Percentiles rank a stretch among this genome's conserved stretches.
These are phyloP conservation scores for Fusarium avenaceum DNA, from an alignment of 2,329 filamentous ascomycete species.

Conservation along the genomic window DNA sequence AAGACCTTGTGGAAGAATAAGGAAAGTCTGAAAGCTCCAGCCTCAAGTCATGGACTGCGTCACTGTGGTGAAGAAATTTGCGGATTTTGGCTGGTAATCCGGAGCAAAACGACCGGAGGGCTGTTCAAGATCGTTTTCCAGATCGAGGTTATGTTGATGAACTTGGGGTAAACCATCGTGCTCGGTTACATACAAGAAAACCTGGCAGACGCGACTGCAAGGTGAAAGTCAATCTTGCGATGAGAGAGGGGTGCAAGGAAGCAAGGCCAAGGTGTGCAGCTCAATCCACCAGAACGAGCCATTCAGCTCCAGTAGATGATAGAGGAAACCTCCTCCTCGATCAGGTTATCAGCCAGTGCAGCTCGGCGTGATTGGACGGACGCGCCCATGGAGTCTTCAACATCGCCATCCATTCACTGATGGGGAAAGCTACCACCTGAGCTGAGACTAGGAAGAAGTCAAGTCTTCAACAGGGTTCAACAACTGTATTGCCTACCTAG, in stretches of 20 bases:
- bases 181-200: conserved; percentile 22
- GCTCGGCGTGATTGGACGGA: conserved; percentile 22
- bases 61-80: conserved; percentile 5
- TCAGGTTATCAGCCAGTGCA: conserved; percentile 25
- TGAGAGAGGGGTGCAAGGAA: conserved; percentile 28
- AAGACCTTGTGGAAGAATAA: conserved; percentile 25
- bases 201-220: conserved; percentile 25
- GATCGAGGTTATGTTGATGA: conserved; percentile 13
- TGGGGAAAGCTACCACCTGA: conserved; percentile 23
- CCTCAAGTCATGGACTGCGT: conserved; percentile 21
- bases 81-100: conserved; percentile 24
- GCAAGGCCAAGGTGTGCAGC: conserved; percentile 7
- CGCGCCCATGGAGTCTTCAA: neutral
- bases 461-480: conserved; percentile 26
- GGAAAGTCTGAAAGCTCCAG: conserved; percentile 35
- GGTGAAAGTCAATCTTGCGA: conserved; percentile 41
- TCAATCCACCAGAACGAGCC: conserved; percentile 5
- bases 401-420: conserved; percentile 3
- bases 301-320: conserved; percentile 21
- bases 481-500: conserved; percentile 1
- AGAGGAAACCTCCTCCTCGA: conserved; percentile 21
- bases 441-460: conserved; percentile 24
- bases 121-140: conserved; percentile 2
- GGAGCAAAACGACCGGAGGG: conserved; percentile 47
- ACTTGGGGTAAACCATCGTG: conserved; percentile 15